Base-by-base conservation (phyloP, 2,329 filamentous ascomycete genomes). In the Macrophomina phaseolina region DNA sequence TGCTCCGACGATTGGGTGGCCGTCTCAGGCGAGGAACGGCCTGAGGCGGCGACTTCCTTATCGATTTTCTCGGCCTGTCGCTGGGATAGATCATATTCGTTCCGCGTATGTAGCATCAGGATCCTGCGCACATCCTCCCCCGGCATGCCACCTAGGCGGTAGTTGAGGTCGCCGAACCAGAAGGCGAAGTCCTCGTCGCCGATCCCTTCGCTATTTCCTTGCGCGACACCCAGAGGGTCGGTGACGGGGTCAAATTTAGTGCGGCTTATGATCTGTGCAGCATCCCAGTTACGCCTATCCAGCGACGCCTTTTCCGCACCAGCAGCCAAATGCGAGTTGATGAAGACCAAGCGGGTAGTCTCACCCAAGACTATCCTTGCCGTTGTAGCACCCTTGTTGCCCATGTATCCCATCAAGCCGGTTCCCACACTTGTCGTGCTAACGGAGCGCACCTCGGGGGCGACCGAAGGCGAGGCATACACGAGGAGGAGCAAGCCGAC, bases 161-260 rank as follows among this genome's bases (percentile, higher is more conserved):
- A 99, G 76, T 99, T 99, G 49, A 99, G 84, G 77, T 99, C 95
- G 6, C 95, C 95, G 74, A 97, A 92, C 93, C 94, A 98, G 74
- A 99, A 97, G 0, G 90, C 89, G 79, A 97, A 93, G 74, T 99
- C 95, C 70, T 97, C 94, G 46, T 96, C 91, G 0, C 92, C 94
- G 70, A 99, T 90, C 42, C 83, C 86, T 28, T 90, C 87, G n/a
- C 89, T 88, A 45, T 79, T 76, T 2, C 75, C 79, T 67, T 85
- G 82, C 2, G 89, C 84, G 1, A 86, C 81, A 5, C 90, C 87
- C 8, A 91, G 89, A 0, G 85, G 82, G 67, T 90, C 86, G 46
- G 83, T 82, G 6, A 96, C 86, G 0, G 93, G 89, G 6, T 91
- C 87, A 73, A 98, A 98, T 69, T 88, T 89, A 1, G 92, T 91